Conservation (phyloP, 2,329 filamentous ascomycete genomes). For the Aspergillus novofumigatus region DNA sequence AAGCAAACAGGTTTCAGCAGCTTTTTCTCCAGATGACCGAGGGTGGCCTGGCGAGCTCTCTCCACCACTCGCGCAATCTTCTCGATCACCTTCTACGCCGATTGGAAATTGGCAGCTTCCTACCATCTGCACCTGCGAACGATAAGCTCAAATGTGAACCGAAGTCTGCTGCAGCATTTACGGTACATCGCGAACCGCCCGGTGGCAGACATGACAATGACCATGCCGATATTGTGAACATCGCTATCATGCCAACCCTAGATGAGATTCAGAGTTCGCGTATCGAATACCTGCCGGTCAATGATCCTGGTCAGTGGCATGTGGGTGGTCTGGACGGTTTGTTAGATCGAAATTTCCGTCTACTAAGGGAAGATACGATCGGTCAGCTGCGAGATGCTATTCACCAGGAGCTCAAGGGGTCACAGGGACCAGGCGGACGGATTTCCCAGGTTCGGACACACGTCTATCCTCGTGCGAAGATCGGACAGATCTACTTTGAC, state of each 20-base stretch:
- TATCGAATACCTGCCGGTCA: constrained; percentile 31
- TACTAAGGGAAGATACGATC: constrained; percentile 34
- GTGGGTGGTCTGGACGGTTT: constrained; percentile 22
- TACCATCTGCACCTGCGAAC: constrained; percentile 5
- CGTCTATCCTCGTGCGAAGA: constrained; percentile 2
- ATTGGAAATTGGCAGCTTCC: constrained; percentile 17
- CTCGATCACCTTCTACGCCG: constrained; percentile 17
- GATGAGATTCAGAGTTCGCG: constrained; percentile 29
- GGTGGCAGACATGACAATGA: constrained; percentile 38
- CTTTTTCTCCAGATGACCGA: constrained; percentile 11
- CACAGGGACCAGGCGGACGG: constrained; percentile 3
- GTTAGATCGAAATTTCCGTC: constrained; percentile 35
- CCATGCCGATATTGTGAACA: constrained; percentile 26
- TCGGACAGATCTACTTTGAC: constrained; percentile 14
- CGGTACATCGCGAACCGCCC: constrained; percentile 12
- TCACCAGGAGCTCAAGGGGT: constrained; percentile 8
- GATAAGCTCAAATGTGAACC: not conserved
- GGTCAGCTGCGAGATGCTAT: constrained; percentile 31
- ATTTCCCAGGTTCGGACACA: constrained; percentile 3
- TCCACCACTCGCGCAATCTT: constrained; percentile 13
- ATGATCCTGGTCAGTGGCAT: constrained; percentile 27
- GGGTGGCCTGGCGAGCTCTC: constrained; percentile 2
- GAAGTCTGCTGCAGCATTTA: constrained; percentile 8
- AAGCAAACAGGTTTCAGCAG: constrained; percentile 15
- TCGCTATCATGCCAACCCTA: constrained; percentile 34